Evolutionary conservation across 345 rosid genomes (phyloP).

Genomic region (Heritiera fomes): DNA sequence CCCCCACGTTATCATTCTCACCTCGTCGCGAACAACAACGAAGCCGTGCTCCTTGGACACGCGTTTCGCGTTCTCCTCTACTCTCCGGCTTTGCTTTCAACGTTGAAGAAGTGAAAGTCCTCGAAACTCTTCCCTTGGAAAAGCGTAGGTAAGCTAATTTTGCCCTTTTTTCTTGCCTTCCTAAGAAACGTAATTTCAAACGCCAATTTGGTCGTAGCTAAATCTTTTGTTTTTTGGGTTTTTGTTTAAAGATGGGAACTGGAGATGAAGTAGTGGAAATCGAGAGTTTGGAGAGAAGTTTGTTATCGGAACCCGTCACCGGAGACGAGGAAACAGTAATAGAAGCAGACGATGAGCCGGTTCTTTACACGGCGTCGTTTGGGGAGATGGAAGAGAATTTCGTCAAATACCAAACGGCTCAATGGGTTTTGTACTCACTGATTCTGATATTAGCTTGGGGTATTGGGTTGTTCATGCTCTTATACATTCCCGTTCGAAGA

Average conservation of each 20-base stretch:
- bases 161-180: not conserved
- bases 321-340: conserved; percentile 23
- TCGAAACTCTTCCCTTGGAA: not conserved
- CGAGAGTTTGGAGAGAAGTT: conserved; percentile 57
- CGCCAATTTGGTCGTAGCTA: too few relatives aligned
- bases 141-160: not conserved
- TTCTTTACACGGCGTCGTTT: conserved; percentile 57
- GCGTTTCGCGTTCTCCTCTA: not conserved
- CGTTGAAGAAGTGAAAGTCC: not conserved
- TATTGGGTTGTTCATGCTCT: conserved; percentile 63
- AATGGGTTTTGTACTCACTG: conserved; percentile 63
- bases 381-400: conserved; percentile 55
- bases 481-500: conserved; percentile 62
- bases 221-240: not conserved
- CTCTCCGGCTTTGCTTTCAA: not conserved
- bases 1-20: not conserved
- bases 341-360: conserved; percentile 41
- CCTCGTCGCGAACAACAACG: not conserved
- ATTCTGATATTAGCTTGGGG: conserved; percentile 62
- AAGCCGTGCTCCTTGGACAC: not conserved
- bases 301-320: conserved; percentile 31
- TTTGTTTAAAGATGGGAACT: conserved; percentile 41
- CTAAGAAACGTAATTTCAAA: too few relatives aligned
- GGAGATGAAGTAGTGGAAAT: conserved; percentile 52
- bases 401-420: conserved; percentile 53